Evolutionary conservation across 257 asterid species (phyloP), one percentile per base, ranked within the genome.

Genomic region (Knoxia roxburghii): DNA sequence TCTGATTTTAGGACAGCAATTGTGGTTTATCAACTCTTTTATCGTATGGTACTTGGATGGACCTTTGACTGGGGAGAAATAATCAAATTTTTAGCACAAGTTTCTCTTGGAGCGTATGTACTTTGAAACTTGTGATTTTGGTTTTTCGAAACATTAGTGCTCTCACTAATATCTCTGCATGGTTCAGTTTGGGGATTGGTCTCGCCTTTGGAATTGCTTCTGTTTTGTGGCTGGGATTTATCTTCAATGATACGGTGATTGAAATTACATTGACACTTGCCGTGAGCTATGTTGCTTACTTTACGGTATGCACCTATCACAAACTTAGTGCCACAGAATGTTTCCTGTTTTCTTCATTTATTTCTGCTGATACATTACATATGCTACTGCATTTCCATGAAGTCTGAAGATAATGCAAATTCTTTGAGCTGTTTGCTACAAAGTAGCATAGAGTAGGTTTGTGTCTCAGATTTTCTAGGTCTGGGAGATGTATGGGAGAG

Each of bases 221-320:
- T 13, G 90, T 93, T 65, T 66, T 93, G 73, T 90, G 99, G 99
- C 89, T 93, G 81, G 89, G 99, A 71, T 93, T 78, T 80, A 88
- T 93, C 84, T 93, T 93, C 91, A 93, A 93, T 74, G 99, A 93
- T 79, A 93, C 99, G 6, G 94, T 90, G 77, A 90, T 90, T 70
- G 97, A 93, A 83, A 88, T 93, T 70, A 79, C 90, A 1, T 74
- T 93, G 77, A 93, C 99, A 62, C 79, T 90, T 69, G 96, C 99
- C 43, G 97, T 88, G 86, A 93, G 99, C 96, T 93, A 93, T 78
- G 72, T 88, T 59, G 95, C 99, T 56, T 93, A 72, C 86, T 93
- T 88, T 83, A 87, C 96, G 23, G 99, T 93, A 85, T 55, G 95
- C 59, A 74, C 65, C 72, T 64, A 63, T 49, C 65, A 57, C 66